Conservation (phyloP, 495 filamentous ascomycete species). For the Xeromyces bisporus region DNA sequence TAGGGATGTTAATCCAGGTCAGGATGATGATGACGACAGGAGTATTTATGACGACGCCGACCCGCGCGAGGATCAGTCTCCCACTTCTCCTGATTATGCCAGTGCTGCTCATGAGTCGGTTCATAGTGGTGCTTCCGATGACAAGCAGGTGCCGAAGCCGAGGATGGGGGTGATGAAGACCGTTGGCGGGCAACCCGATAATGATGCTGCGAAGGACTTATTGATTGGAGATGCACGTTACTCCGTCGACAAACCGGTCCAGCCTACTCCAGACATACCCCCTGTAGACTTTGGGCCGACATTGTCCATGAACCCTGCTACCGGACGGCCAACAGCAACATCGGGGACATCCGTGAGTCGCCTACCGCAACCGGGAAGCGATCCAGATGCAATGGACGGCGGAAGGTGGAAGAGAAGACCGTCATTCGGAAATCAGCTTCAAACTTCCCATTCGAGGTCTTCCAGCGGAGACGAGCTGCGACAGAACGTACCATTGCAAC, state of each 20-base stretch:
- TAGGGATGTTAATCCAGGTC: constrained; percentile 7
- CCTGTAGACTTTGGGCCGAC: constrained; percentile 80
- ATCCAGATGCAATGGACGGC: constrained; percentile 20
- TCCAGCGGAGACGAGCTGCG: constrained; percentile 31
- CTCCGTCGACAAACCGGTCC: constrained; percentile 16
- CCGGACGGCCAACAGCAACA: constrained; percentile 24
- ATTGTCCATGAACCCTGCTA: constrained; percentile 40
- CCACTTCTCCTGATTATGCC: constrained; percentile 43
- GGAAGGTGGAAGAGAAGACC: constrained; percentile 11
- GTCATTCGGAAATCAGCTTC: constrained; percentile 14
- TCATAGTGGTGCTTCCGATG: constrained; percentile 38
- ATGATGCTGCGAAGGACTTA: constrained; percentile 29
- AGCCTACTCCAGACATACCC: constrained; percentile 41
- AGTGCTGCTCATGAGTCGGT: constrained; percentile 52
- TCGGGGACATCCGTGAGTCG: constrained; percentile 22
- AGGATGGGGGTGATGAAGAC: constrained; percentile 72
- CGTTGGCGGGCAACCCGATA: constrained; percentile 45
- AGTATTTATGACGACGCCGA: constrained; percentile 32
- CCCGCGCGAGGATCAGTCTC: constrained; percentile 10
- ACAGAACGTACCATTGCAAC: constrained; percentile 65
- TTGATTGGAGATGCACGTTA: constrained; percentile 48
- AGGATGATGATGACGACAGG: constrained; percentile 14
- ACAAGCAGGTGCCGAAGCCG: constrained; percentile 46
- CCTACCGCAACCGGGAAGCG: constrained; percentile 22
- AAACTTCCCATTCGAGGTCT: constrained; percentile 18